These are phyloP conservation scores for Fusarium aywerte DNA, from an alignment of 2,329 filamentous ascomycete genomes.

Conservation along the genomic window DNA sequence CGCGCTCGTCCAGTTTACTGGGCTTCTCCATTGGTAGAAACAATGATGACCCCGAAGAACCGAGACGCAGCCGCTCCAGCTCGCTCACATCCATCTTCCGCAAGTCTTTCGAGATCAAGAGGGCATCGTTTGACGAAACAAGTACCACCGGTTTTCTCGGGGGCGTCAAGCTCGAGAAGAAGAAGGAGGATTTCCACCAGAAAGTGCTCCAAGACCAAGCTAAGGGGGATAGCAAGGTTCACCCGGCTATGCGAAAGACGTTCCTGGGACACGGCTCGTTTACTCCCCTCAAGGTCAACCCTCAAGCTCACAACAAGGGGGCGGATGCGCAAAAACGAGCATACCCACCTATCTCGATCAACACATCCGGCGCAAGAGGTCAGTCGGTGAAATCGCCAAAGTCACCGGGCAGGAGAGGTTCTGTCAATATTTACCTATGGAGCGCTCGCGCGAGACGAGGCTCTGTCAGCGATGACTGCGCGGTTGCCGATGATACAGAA, in stretches of 20 bases:
- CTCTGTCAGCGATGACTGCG: constrained; percentile 35
- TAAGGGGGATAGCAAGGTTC: constrained; percentile 45
- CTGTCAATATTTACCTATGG: constrained; percentile 48
- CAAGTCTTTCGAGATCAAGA: constrained; percentile 50
- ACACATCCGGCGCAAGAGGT: constrained; percentile 44
- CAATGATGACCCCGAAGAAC: constrained; percentile 39
- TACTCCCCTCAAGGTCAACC: constrained; percentile 45
- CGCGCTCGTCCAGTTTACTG: constrained; percentile 45
- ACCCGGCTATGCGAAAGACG: constrained; percentile 51
- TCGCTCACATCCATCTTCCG: constrained; percentile 53
- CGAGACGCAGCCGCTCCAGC: constrained; percentile 50
- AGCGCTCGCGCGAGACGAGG: constrained; percentile 40
- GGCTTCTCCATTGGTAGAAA: constrained; percentile 40
- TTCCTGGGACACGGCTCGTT: constrained; percentile 44
- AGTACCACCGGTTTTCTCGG: constrained; percentile 54
- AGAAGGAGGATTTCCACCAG: constrained; percentile 51
- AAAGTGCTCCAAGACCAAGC: constrained; percentile 44
- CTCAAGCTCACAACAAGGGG: constrained; percentile 36
- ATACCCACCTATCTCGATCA: constrained; percentile 54
- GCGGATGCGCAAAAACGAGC: constrained; percentile 45
- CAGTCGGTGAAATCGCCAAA: constrained; percentile 46
- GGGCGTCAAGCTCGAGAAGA: constrained; percentile 55
- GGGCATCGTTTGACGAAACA: constrained; percentile 49
- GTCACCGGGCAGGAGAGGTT: constrained; percentile 46
- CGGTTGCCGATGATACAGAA: constrained; percentile 39